These are phyloP conservation scores for Cercospora sojina DNA, from an alignment of 2,329 filamentous ascomycete genomes.

Conservation along the genomic window DNA sequence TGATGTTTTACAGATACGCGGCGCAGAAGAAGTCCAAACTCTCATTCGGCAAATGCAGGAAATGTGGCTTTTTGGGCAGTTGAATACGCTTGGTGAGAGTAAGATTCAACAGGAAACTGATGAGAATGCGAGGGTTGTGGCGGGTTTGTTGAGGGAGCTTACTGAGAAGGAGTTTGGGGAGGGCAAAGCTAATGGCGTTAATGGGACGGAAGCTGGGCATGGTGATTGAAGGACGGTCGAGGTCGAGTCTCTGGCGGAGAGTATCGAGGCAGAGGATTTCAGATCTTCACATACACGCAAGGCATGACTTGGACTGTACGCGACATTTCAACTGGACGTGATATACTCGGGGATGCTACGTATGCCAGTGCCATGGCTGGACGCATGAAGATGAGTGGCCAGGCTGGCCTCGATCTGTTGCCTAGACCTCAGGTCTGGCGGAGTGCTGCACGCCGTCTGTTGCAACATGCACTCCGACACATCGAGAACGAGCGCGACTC, in stretches of 20 bases:
- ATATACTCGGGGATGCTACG: background rate
- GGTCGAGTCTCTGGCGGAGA: background rate
- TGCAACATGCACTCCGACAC: background rate
- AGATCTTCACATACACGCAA: too few species aligned
- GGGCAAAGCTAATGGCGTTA: background rate
- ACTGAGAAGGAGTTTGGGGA: conserved; percentile 13
- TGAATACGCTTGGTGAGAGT: conserved; percentile 55
- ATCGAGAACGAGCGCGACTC: background rate
- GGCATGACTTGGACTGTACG: background rate
- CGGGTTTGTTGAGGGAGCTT: conserved; percentile 43
- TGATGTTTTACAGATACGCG: conserved; percentile 51
- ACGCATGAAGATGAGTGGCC: background rate
- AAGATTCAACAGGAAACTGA: conserved; percentile 47
- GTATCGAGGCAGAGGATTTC: background rate
- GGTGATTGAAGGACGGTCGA: background rate
- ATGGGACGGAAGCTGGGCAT: background rate
- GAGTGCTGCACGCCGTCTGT: background rate
- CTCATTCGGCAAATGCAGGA: conserved; percentile 64
- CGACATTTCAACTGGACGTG: background rate
- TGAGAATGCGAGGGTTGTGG: conserved; percentile 49
- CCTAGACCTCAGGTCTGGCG: background rate
- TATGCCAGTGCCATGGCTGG: background rate
- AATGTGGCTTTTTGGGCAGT: conserved; percentile 64
- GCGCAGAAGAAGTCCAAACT: conserved; percentile 61
- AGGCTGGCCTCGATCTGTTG: background rate